phyloP scores from a whole-genome alignment of 2,329 filamentous ascomycete species.

The Thelonectria blattea region DNA sequence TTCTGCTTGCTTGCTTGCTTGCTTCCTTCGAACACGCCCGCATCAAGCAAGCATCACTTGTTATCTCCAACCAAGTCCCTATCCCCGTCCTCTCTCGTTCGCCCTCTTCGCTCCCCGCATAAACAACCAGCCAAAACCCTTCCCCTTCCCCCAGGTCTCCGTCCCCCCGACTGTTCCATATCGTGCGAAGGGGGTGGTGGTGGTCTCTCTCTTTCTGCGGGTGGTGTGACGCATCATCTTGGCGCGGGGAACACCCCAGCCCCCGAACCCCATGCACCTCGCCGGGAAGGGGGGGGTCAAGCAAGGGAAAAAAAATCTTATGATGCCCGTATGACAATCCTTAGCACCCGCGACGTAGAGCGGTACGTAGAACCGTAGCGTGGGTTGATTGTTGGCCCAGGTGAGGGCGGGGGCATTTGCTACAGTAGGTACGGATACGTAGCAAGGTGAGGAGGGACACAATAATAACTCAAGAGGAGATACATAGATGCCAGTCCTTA shows the following conservation, averaged over 20 bases:
- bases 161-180: neutral
- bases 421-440: too few relatives aligned
- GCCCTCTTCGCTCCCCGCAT: constrained; percentile 10
- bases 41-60: neutral
- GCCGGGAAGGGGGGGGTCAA: neutral
- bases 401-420: neutral
- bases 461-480: neutral
- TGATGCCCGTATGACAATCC: constrained; percentile 3
- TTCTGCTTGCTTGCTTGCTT: too few relatives aligned
- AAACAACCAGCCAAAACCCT: too few relatives aligned
- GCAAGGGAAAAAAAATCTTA: constrained; percentile 1
- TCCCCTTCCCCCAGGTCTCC: neutral
- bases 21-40: too few relatives aligned
- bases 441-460: too few relatives aligned
- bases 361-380: neutral
- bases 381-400: neutral
- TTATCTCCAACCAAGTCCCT: neutral
- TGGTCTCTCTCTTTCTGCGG: neutral
- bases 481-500: neutral
- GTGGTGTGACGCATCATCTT: constrained; percentile 14
- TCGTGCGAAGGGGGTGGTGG: neutral
- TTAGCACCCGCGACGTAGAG: neutral
- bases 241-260: constrained; percentile 8
- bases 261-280: neutral
- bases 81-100: neutral